Base-by-base conservation (phyloP, 768 basidiomycete genomes). In the Amanita pseudoporphyria region DNA sequence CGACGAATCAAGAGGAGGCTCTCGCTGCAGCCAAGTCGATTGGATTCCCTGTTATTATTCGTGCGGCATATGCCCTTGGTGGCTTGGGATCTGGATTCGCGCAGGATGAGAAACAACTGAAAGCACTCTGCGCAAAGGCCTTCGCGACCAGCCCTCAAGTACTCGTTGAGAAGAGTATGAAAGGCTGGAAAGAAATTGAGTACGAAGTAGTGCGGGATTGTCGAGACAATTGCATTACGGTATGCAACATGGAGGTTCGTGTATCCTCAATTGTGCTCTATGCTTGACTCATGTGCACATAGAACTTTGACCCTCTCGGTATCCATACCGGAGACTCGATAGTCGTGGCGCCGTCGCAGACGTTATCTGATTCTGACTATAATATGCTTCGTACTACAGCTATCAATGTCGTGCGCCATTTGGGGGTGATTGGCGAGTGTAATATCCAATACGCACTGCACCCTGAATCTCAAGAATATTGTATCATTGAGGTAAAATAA, bases 151-250 rank as follows among this genome's bases (percentile, higher is more conserved):
- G 90, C 58, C 93, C 95, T 38, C 96, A 98, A 67, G 94, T 99
- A 0, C 74, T 99, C n/a, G 92, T 99, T 13, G 96, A 99, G 74
- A 94, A 83, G 76, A 93, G 89, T 59, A 98, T 98, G 95, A 98
- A 98, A 70, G 95, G 95, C 2, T 99, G 95, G 95, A 98, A 99
- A 70, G 95, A 99, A 73, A 95, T 99, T 56, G 95, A 99, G 71
- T 99, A 99, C 58, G 95, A 99, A 63, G 95, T 99, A 44, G 95
- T 98, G 9, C 78, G 95, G 52, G 95, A 99, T 67, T 97, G 93
- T 70, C 77, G 89, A 54, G 90, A 98, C 63, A 99, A 99, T 64
- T 98, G 95, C 63, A 98, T 98, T 70, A 95, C 94, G 1, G 95
- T 98, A 54, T 99, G 95, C 70, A 99, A 99, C 72, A 99, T 99